Percentiles rank a stretch among this genome's conserved stretches.
These are phyloP conservation scores for Rhizophagus sp. DNA, from an alignment of 192 early-diverging fungal genomes.

Conservation along the genomic window DNA sequence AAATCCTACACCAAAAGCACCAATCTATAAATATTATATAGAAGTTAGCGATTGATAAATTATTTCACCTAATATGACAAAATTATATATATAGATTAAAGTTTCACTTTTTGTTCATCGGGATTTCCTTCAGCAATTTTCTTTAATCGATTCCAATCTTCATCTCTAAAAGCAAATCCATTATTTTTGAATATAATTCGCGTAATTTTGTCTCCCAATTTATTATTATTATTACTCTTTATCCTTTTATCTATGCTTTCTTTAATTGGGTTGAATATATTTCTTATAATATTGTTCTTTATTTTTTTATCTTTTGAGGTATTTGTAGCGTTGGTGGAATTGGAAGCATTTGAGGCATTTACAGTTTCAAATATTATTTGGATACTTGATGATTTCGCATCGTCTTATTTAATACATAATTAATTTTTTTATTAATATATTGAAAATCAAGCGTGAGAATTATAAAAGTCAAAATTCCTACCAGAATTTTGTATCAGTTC, in stretches of 20 bases:
- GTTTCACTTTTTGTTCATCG: slow-evolving; percentile 58
- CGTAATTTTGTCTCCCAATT: slow-evolving; percentile 41
- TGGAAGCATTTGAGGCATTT: not conserved
- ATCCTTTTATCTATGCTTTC: slow-evolving; percentile 8
- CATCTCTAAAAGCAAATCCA: not conserved
- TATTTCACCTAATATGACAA: not conserved
- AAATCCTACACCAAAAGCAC: slow-evolving; percentile 74
- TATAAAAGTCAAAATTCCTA: slow-evolving; percentile 5
- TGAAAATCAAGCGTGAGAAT: not conserved
- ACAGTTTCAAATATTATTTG: slow-evolving; percentile 62
- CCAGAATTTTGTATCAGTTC: slow-evolving; percentile 63
- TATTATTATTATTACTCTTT: slow-evolving; percentile 32
- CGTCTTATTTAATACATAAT: slow-evolving; percentile 55
- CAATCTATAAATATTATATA: slow-evolving; percentile 40
- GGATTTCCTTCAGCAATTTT: slow-evolving; percentile 89
- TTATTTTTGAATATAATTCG: slow-evolving; percentile 46
- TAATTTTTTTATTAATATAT: not conserved
- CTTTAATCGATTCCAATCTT: slow-evolving; percentile 62
- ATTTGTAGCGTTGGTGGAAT: too few species aligned
- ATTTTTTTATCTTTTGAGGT: too few species aligned
- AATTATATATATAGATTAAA: slow-evolving; percentile 23
- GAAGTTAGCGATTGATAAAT: too few species aligned
- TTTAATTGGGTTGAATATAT: too few species aligned
- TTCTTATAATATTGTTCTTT: too few species aligned
- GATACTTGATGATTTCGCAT: slow-evolving; percentile 64